Base-by-base conservation (phyloP, 495 filamentous ascomycete genomes). In the Symbiotaphrina buchneri region DNA sequence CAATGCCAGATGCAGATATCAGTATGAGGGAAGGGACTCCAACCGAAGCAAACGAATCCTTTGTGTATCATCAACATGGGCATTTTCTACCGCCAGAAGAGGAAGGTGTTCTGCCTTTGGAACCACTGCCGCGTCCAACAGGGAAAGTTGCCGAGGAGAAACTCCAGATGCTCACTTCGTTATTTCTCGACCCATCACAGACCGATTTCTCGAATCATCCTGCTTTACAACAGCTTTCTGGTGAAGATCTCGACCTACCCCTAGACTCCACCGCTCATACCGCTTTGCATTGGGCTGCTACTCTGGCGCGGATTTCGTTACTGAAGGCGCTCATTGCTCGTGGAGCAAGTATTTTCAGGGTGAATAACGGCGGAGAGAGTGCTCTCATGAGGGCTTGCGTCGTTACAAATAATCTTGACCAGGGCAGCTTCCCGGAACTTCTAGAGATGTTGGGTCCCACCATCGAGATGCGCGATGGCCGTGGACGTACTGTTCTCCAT, bases 281-380 rank as follows among this genome's bases (percentile, higher is more conserved):
- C 33, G 79, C 87, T 15, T 58, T 97, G 19, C 85, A 93, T 43
- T 97, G 87, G 87, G 87, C 85, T n/a, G 82, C 87, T 6, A 91
- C 85, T 23, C 61, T 95, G 28, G 80, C 78, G n/a, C 73, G 80
- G 14, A 67, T 85, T 45, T 63, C 74, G 6, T 58, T 94, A 5
- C 50, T 93, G 22, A 63, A 76, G 32, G 69, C 80, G 2, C 59
- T 97, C 0, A 74, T 97, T 38, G 57, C 65, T 5, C 72, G 69
- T 27, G 87, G 87, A 3, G 81, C 83, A 0, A 85, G 65, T 42
- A 84, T 93, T 19, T 77, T 64, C 39, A 71, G 90, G 17, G 68
- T 87, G 4, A 97, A 97, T 40, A 63, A 68, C 24, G 70, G 65
- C 11, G 90, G 90, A 10, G 84, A 95, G 49, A 91, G 81, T 2